phyloP scores from a whole-genome alignment of 192 early-diverging fungal genomes.

The Mycoemilia scoparia region DNA sequence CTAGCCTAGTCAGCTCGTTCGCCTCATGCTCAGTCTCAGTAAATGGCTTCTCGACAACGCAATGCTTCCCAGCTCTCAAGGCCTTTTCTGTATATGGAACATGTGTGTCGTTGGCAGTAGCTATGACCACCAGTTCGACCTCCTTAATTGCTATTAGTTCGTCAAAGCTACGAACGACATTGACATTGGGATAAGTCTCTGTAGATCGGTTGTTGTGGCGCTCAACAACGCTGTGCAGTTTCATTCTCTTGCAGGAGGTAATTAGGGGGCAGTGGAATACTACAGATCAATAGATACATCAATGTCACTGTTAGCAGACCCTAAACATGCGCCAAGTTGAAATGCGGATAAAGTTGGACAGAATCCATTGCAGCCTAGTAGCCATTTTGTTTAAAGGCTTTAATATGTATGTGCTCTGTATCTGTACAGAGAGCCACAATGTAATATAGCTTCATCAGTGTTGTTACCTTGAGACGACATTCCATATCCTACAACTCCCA shows the following conservation, averaged over 20 bases:
- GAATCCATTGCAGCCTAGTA: too few species aligned
- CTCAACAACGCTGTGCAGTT: conserved; percentile 37
- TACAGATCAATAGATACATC: too few species aligned
- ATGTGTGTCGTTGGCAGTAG: conserved; percentile 50
- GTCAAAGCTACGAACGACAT: conserved; percentile 26
- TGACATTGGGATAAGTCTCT: conserved; percentile 28
- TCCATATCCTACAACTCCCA: conserved; percentile 50
- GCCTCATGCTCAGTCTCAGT: conserved; percentile 41
- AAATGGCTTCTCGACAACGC: conserved; percentile 66
- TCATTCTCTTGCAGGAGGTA: conserved; percentile 25
- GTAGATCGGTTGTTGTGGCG: conserved; percentile 26
- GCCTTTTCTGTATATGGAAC: conserved; percentile 34
- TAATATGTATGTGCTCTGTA: too few species aligned
- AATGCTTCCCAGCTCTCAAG: conserved; percentile 46
- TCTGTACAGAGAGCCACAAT: not conserved
- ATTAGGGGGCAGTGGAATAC: conserved; percentile 49
- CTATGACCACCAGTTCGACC: conserved; percentile 55
- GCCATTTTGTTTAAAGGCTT: too few species aligned
- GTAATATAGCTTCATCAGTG: not conserved
- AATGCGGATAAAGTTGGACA: too few species aligned
- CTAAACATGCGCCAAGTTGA: not conserved
- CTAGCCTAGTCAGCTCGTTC: conserved; percentile 32
- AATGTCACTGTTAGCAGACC: conserved; percentile 8
- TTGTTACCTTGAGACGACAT: conserved; percentile 21
- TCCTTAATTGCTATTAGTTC: conserved; percentile 32